Conservation (phyloP, 78 protist genomes). For the Polysphondylium violaceum region DNA sequence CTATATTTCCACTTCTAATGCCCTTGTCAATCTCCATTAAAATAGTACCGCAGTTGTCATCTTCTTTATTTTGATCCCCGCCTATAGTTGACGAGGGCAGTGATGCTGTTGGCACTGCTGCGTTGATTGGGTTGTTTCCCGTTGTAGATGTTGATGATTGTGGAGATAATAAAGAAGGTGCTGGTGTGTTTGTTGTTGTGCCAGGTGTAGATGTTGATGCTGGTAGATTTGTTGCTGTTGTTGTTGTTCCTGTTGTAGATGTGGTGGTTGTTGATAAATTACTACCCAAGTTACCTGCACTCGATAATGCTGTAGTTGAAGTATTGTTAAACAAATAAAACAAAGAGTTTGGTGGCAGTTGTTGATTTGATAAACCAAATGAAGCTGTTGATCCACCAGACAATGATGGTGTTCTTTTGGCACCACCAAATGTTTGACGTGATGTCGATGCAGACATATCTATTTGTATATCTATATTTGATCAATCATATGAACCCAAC, state of each 20-base stretch:
- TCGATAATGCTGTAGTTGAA: not conserved
- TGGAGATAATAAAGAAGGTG: not conserved
- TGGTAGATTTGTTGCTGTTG: not conserved
- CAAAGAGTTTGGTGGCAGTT: constrained; percentile 68
- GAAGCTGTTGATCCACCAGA: not conserved
- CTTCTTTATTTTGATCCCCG: not conserved
- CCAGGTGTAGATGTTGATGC: not conserved
- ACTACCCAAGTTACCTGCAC: not conserved
- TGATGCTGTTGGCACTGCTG: constrained; percentile 16
- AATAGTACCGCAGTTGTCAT: constrained; percentile 32
- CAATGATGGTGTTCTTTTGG: not conserved
- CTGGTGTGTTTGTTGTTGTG: not conserved
- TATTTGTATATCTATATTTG: too few relatives aligned
- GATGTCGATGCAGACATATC: too few relatives aligned
- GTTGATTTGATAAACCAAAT: constrained; percentile 20
- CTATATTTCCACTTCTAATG: constrained; percentile 62
- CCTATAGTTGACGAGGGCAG: not conserved
- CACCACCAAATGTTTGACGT: too few relatives aligned
- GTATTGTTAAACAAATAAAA: constrained; percentile 28
- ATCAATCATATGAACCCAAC: not conserved
- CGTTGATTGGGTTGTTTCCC: not conserved
- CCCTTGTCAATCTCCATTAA: constrained; percentile 73
- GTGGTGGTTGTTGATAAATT: not conserved
- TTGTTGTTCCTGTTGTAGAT: not conserved
- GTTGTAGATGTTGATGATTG: not conserved